Conservation (phyloP, 129 eudicot genomes). For the Silybum marianum region DNA sequence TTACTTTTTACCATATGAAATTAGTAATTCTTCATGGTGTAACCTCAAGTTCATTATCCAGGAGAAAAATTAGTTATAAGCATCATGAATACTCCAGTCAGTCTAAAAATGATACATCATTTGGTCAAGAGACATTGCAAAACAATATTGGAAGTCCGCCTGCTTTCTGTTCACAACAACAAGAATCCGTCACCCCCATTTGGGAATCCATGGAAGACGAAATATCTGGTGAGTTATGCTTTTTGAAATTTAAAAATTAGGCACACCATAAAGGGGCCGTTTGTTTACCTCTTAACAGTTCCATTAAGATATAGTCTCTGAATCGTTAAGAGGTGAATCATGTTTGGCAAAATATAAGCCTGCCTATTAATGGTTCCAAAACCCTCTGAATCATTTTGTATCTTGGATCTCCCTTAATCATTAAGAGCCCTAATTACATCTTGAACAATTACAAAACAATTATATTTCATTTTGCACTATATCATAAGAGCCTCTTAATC, state of each 20-base stretch:
- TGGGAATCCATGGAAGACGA: constrained; percentile 35
- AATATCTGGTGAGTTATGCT: constrained; percentile 50
- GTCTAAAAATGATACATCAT: constrained; percentile 39
- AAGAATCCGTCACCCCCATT: constrained; percentile 30
- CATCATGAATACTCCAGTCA: constrained; percentile 43
- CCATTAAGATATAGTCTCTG: too few species aligned
- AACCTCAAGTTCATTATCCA: constrained; percentile 24
- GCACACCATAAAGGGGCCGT: not conserved
- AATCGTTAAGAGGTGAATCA: too few species aligned
- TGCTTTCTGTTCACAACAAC: constrained; percentile 29
- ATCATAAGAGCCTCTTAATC: too few species aligned
- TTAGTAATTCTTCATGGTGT: not conserved
- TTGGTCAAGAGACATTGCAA: constrained; percentile 56
- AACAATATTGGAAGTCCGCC: constrained; percentile 35
- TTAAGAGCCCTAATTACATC: too few species aligned
- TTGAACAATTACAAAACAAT: too few species aligned
- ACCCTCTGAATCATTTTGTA: too few species aligned
- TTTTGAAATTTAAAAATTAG: constrained; percentile 3
- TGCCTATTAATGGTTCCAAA: too few species aligned
- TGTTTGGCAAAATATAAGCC: too few species aligned
- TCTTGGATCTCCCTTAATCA: too few species aligned
- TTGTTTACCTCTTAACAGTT: too few species aligned
- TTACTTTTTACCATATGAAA: not conserved
- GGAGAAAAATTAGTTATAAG: constrained; percentile 54
- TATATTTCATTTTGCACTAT: too few species aligned